These are phyloP conservation scores for Domatiomyces catenatus DNA, from an alignment of 2,329 filamentous ascomycete genomes.

Conservation along the genomic window DNA sequence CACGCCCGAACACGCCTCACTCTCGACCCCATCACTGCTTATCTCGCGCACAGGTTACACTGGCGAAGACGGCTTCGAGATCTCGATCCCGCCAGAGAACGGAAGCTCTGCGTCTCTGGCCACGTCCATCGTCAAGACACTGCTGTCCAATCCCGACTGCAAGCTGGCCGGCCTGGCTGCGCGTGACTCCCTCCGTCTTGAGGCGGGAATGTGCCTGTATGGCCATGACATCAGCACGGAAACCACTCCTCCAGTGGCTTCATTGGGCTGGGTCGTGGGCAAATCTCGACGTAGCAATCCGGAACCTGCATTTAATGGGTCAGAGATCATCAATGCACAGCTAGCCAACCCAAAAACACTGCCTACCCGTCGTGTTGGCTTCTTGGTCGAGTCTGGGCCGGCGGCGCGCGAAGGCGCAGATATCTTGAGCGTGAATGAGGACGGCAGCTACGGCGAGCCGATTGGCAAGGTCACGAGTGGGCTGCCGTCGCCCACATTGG, in stretches of 20 bases:
- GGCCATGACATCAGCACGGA: slow-evolving; percentile 87
- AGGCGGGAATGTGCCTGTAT: slow-evolving; percentile 98
- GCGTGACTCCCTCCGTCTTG: slow-evolving; percentile 78
- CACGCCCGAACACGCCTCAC: slow-evolving; percentile 26
- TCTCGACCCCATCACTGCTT: slow-evolving; percentile 42
- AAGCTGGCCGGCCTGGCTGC: slow-evolving; percentile 79
- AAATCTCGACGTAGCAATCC: slow-evolving; percentile 48
- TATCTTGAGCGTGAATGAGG: slow-evolving; percentile 45
- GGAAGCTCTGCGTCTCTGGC: slow-evolving; percentile 35
- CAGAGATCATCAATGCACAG: slow-evolving; percentile 60
- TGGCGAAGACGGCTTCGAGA: slow-evolving; percentile 95
- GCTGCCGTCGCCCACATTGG: slow-evolving; percentile 70
- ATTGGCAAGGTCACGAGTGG: slow-evolving; percentile 79
- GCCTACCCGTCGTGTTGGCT: slow-evolving; percentile 60
- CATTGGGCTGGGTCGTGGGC: slow-evolving; percentile 66
- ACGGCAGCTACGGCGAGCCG: slow-evolving; percentile 37
- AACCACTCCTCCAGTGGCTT: slow-evolving; percentile 53
- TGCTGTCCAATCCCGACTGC: slow-evolving; percentile 51
- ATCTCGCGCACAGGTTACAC: slow-evolving; percentile 89
- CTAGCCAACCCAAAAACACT: slow-evolving; percentile 46
- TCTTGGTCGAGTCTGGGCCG: slow-evolving; percentile 62
- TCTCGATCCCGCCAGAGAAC: slow-evolving; percentile 59
- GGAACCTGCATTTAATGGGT: slow-evolving; percentile 67
- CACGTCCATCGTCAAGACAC: slow-evolving; percentile 45
- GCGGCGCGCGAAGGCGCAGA: slow-evolving; percentile 80